Evolutionary conservation across 805 yeast genomes (phyloP), one percentile per base, ranked within the genome.

Genomic region (Candida maltosa): DNA sequence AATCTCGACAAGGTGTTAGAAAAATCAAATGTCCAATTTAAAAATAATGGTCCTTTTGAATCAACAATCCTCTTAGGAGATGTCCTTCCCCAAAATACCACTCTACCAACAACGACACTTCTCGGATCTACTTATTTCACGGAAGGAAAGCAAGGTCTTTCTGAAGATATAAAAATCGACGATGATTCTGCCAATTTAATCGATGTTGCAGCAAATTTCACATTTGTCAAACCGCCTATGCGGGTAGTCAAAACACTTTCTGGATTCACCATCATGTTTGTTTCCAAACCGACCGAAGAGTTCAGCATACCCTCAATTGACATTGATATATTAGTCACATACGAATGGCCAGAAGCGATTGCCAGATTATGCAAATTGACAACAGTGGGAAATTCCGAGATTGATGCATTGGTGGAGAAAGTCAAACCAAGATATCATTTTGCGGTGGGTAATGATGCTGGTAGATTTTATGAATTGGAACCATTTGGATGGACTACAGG

Each of bases 401-500:
- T 80, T 3, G 87, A 81, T 51, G 49, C 47, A 4, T 40, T 79
- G 2, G 70, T 76, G 2, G 54, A 57, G 31, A 39, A 48, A 12
- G 34, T 64, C 2, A 66, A 69, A 40, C 95, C 95, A 2, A 62
- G 77, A 38, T 86, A 86, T 50, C 83, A 82, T 56, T 80, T 86
- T 49, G 63, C 77, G 2, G 72, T 67, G 16, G 85, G 85, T 0
- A 55, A 69, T 29, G 65, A 68, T 10, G 32, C 52, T 1, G 77
- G 79, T 1, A 60, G 62, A 26, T 77, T 69, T 47, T 60, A 65
- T 42, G 87, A 84, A 47, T 59, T 75, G 39, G 51, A 60, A 16
- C 79, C 87, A 1, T 79, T 85, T 49, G 44, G 61, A 34, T 81
- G 87, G 87, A 56, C 57, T 14, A 65, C 61, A 3, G 65, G 58